Base-by-base conservation (phyloP, 225 moss, liverwort and hornwort species). In the Bryum argenteum region DNA sequence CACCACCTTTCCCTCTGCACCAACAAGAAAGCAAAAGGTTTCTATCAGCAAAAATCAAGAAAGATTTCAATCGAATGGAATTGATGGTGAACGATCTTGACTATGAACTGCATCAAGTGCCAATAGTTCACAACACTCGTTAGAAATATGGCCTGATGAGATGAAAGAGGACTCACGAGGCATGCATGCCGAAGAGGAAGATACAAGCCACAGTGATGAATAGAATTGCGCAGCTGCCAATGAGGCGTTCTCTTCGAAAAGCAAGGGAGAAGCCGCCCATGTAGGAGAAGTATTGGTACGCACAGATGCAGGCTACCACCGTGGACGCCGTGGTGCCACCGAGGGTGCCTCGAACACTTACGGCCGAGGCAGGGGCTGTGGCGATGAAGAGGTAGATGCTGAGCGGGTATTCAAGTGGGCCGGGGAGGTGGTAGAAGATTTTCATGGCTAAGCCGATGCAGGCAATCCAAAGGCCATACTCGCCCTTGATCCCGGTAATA, bases 381-480 rank as follows among this genome's bases (percentile, higher is more conserved):
- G 82, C 77, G 1, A 86, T 71, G 69, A 86, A 77, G 64, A 86
- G 71, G 64, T 80, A 86, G 8, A 80, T 63, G 4, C 20, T 74
- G 22, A 82, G 77, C 15, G 65, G 75, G 19, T 74, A 80, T 18
- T 86, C 82, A 19, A 86, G 79, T 1, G 79, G 48, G 1, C 40
- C 33, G 18, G 82, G 80, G 17, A 86, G 63, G 22, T 21, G 5
- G 61, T 80, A 80, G 38, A 80, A 86, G 21, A 80, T 41, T 24
- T 79, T 79, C 55, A 86, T 73, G 0, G 80, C 67, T 47, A 86
- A 71, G 16, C 77, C 69, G 33, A 82, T 33, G 22, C 71, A 82
- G 4, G 82, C 85, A 33, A 82, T 20, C 82, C 85, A 86, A 38
- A 82, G 65, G 64, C 85, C 82, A 11, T 86, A 72, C 64, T 86